Percentiles rank a stretch among this genome's conserved stretches.
These are phyloP conservation scores for Botrytis deweyae DNA, from an alignment of 2,329 filamentous ascomycete genomes.

Conservation along the genomic window DNA sequence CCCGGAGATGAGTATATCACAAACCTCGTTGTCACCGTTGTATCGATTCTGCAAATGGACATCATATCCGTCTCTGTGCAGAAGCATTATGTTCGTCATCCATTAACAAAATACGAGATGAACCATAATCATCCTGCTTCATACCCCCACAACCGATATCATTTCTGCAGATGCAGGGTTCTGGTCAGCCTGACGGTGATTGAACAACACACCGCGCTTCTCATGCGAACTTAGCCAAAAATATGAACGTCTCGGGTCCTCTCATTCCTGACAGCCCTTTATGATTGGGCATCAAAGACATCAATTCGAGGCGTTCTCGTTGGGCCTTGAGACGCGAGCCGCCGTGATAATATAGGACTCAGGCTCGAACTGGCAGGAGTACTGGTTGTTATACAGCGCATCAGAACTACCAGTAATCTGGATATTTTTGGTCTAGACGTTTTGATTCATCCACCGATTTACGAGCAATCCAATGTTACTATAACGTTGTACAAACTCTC, in stretches of 20 bases:
- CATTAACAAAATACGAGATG: conserved; percentile 17
- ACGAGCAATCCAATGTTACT: conserved; percentile 22
- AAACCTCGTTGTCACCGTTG: conserved; percentile 11
- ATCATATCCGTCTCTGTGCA: conserved; percentile 15
- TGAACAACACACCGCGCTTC: conserved; percentile 36
- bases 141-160: conserved; percentile 26
- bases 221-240: conserved; percentile 28
- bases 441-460: background rate
- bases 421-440: conserved; percentile 21
- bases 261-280: conserved; percentile 30
- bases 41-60: conserved; percentile 14
- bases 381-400: conserved; percentile 52
- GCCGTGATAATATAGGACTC: conserved; percentile 28
- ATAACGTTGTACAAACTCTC: conserved; percentile 33
- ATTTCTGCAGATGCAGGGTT: conserved; percentile 34
- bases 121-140: conserved; percentile 20
- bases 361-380: conserved; percentile 25
- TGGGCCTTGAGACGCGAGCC: conserved; percentile 36
- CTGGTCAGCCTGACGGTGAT: conserved; percentile 31
- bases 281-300: conserved; percentile 38
- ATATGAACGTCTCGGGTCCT: conserved; percentile 22
- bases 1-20: conserved; percentile 12
- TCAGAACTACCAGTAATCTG: conserved; percentile 40
- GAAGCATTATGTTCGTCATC: conserved; percentile 15
- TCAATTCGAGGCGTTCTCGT: conserved; percentile 31